phyloP scores from a whole-genome alignment of 2,329 filamentous ascomycete genomes.

The Paramyrothecium roridum region DNA sequence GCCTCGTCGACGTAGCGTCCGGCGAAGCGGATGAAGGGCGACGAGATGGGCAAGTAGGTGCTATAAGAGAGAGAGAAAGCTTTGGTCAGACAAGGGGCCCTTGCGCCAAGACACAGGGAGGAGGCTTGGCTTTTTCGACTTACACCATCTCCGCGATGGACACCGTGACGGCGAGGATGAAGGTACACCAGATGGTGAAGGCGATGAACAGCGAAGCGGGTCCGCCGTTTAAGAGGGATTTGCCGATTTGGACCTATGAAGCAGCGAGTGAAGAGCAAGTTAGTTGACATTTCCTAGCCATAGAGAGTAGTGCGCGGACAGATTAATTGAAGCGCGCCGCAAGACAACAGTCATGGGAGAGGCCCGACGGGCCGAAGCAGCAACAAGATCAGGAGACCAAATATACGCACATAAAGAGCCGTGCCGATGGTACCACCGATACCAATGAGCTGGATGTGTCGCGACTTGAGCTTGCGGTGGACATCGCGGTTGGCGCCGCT shows the following conservation, averaged over 20 bases:
- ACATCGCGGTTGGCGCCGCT: constrained; percentile 20
- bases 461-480: constrained; percentile 50
- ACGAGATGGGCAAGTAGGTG: constrained; percentile 72
- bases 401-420: constrained; percentile 46
- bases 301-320: not conserved
- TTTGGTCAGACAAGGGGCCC: too few species aligned
- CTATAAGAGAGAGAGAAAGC: not conserved
- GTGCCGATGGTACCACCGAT: constrained; percentile 66
- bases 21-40: constrained; percentile 75
- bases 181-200: constrained; percentile 59
- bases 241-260: constrained; percentile 50
- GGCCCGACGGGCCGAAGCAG: not conserved
- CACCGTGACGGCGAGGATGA: constrained; percentile 58
- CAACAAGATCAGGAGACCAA: too few species aligned
- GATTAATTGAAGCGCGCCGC: not conserved
- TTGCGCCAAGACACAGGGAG: not conserved
- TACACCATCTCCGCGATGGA: constrained; percentile 70
- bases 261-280: constrained; percentile 11
- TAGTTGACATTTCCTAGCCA: not conserved
- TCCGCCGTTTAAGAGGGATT: constrained; percentile 54
- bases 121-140: not conserved
- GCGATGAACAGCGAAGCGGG: constrained; percentile 57
- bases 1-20: constrained; percentile 73
- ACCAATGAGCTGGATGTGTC: constrained; percentile 58
- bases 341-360: constrained; percentile 6